Percentiles rank a stretch among this genome's conserved stretches.
Conservation (phyloP, 306 rosid species). For the Castanospermum australe region DNA sequence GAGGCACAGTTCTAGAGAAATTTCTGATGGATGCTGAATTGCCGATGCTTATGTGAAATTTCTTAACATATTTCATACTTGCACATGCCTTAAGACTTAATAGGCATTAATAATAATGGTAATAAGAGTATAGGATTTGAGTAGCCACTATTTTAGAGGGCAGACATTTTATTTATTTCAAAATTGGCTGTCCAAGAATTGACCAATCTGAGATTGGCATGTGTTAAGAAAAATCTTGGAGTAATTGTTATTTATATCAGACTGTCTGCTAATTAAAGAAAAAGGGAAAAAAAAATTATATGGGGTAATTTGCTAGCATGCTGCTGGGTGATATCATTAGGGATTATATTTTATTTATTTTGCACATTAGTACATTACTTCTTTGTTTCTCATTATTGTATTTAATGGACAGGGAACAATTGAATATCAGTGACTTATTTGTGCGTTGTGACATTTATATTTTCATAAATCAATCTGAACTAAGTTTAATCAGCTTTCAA, state of each 20-base stretch:
- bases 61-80: background rate
- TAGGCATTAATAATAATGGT: background rate
- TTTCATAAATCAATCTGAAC: slow-evolving; percentile 17
- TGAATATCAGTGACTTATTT: background rate
- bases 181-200: background rate
- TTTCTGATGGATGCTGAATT: slow-evolving; percentile 1
- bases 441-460: slow-evolving; percentile 6
- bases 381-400: slow-evolving; percentile 30
- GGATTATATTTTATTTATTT: background rate
- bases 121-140: background rate
- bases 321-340: background rate
- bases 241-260: background rate
- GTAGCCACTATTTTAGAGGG: background rate
- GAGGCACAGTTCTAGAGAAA: background rate
- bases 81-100: background rate
- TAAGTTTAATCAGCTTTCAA: slow-evolving; percentile 22
- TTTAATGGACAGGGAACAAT: slow-evolving; percentile 31
- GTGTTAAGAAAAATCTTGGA: background rate
- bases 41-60: slow-evolving; percentile 6
- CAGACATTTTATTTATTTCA: background rate
- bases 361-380: background rate
- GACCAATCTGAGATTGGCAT: background rate
- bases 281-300: too few relatives aligned
- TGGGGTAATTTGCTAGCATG: background rate
- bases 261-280: background rate